Evolutionary conservation across 495 filamentous ascomycete species (phyloP).

Genomic region (Cryomyces antarcticus): DNA sequence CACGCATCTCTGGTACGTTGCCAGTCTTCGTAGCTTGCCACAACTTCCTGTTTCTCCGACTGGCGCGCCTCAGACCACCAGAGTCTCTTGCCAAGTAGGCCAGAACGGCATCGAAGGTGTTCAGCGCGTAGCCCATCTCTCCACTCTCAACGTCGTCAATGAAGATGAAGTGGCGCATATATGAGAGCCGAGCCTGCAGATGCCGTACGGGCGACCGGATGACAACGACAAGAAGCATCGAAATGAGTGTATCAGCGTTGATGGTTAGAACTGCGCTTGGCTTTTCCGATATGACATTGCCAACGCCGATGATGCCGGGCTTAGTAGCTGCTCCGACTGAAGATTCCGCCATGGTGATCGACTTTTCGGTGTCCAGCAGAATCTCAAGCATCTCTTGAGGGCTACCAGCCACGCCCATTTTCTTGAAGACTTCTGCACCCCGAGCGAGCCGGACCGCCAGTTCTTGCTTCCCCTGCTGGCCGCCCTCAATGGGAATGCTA

Average conservation of each 20-base stretch:
- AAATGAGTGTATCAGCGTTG: slow-evolving; percentile 91
- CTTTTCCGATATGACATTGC: slow-evolving; percentile 2
- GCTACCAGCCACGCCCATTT: slow-evolving; percentile 61
- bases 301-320: slow-evolving; percentile 10
- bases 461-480: slow-evolving; percentile 48
- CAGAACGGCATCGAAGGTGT: slow-evolving; percentile 88
- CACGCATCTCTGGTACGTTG: slow-evolving; percentile 49
- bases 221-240: slow-evolving; percentile 75
- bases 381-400: slow-evolving; percentile 91
- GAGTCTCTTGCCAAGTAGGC: slow-evolving; percentile 77
- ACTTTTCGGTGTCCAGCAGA: slow-evolving; percentile 69
- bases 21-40: slow-evolving; percentile 75
- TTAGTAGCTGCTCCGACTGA: not conserved
- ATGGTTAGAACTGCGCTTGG: slow-evolving; percentile 45
- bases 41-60: slow-evolving; percentile 61
- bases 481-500: slow-evolving; percentile 64
- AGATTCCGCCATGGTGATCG: slow-evolving; percentile 35
- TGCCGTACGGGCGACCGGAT: slow-evolving; percentile 80
- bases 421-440: slow-evolving; percentile 78
- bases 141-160: slow-evolving; percentile 94
- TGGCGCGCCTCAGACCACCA: slow-evolving; percentile 59
- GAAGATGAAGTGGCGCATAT: slow-evolving; percentile 93
- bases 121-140: slow-evolving; percentile 91
- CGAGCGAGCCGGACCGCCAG: slow-evolving; percentile 46
- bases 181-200: slow-evolving; percentile 67